Evolutionary conservation across 1,284 basidiomycete genomes (phyloP), one percentile per base, ranked within the genome.

Genomic region (Papiliotrema terrestris): DNA sequence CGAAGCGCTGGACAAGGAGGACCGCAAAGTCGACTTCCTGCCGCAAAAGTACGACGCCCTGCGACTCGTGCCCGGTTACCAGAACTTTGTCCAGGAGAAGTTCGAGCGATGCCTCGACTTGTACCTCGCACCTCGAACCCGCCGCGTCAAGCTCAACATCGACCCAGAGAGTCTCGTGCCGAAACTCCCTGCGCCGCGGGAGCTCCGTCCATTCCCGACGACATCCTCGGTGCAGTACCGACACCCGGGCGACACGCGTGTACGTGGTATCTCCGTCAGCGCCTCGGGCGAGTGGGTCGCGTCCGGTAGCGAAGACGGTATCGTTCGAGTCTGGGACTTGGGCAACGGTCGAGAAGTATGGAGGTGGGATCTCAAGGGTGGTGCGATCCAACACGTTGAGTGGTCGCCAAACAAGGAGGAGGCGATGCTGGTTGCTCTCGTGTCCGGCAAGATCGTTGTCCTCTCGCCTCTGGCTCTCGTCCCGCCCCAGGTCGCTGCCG

Each of bases 91-190:
- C 61, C 89, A 95, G 74, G 89, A 98, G 68, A 84, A 93, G 49
- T 98, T 98, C 78, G 86, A 86, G 68, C 86, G 96, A 26, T 94
- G 96, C 75, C 83, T 99, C 37, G 96, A 99, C 77, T 81, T 99
- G 41, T 99, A 99, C 76, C 84, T 99, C 46, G 96, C 96, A 6
- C 96, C 96, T 38, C 84, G 96, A 49, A 86, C 97, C 65, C 88
- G 93, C 63, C 81, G 87, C 56, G 85, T 83, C 62, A 92, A 89
- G 75, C 83, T 97, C 46, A 90, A 90, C 69, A 89, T 94, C 57
- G 90, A 96, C 71, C 92, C 96, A 0, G 86, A 88, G 63, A 88
- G 86, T 56, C 81, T 99, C 25, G 86, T 98, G 49, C 96, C 96
- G 41, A 94, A 97, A 78, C 81, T 99, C n/a, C 96, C 96, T 0